Conservation (phyloP, 2,329 filamentous ascomycete genomes). For the Beauveria bassiana region DNA sequence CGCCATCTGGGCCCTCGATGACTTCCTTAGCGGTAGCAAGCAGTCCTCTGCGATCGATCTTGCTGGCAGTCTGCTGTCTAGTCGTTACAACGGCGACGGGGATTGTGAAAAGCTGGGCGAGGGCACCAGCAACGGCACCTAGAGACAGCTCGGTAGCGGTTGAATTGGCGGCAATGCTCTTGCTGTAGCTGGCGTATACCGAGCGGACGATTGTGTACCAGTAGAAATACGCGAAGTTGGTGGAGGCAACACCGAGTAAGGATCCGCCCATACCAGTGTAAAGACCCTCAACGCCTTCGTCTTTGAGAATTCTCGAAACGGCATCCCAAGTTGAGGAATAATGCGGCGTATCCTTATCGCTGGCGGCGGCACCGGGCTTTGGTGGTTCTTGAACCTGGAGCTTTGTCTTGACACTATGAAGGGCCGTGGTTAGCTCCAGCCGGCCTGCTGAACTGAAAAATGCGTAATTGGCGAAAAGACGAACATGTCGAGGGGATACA, state of each 20-base stretch:
- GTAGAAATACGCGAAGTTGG: constrained; percentile 99
- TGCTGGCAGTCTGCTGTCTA: constrained; percentile 86
- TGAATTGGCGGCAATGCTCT: constrained; percentile 49
- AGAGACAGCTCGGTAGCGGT: constrained; percentile 77
- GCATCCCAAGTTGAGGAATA: constrained; percentile 87
- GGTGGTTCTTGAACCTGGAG: constrained; percentile 85
- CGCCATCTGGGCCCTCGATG: constrained; percentile 81
- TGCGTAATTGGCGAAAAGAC: constrained; percentile 25
- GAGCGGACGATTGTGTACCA: constrained; percentile 89
- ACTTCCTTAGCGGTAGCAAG: constrained; percentile 85
- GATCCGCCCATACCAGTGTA: constrained; percentile 86
- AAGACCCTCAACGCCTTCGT: constrained; percentile 73
- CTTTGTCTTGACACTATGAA: constrained; percentile 78
- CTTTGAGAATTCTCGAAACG: constrained; percentile 71
- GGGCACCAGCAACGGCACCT: constrained; percentile 78
- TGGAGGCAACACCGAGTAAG: constrained; percentile 86
- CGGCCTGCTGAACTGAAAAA: not conserved
- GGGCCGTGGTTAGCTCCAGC: not conserved
- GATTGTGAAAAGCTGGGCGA: constrained; percentile 94
- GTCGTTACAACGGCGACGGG: constrained; percentile 94
- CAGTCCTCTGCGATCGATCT: constrained; percentile 76
- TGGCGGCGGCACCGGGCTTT: constrained; percentile 36
- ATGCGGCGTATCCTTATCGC: constrained; percentile 50
- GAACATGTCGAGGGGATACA: constrained; percentile 96
- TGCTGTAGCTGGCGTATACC: constrained; percentile 61